Percentiles rank a stretch among this genome's conserved stretches.
These are phyloP conservation scores for Pseudozyma tsukubaensis DNA, from an alignment of 1,284 basidiomycete genomes.

Conservation along the genomic window DNA sequence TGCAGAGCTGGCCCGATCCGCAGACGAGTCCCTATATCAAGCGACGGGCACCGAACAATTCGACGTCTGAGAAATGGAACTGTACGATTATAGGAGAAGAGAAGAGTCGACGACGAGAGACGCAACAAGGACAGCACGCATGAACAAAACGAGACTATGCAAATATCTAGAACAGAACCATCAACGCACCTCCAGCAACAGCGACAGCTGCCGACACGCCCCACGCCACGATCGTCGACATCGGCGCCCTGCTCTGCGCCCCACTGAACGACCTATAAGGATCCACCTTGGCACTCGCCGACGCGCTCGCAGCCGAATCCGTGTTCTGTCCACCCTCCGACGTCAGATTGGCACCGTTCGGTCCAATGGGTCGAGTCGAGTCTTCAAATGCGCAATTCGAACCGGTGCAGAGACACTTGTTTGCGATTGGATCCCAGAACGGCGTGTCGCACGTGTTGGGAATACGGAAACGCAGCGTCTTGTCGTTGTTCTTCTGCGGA, in stretches of 20 bases:
- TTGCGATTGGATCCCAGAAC: conserved; percentile 62
- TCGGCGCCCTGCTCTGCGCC: conserved; percentile 6
- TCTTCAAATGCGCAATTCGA: conserved; percentile 53
- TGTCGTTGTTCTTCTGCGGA: conserved; percentile 62
- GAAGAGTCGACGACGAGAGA: background rate
- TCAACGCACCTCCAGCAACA: conserved; percentile 23
- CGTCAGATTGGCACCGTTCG: conserved; percentile 52
- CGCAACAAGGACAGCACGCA: background rate
- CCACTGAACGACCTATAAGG: conserved; percentile 40
- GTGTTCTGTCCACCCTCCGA: conserved; percentile 39
- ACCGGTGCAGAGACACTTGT: conserved; percentile 58
- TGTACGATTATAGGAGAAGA: background rate
- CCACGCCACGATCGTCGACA: conserved; percentile 24
- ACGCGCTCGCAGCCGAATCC: conserved; percentile 6
- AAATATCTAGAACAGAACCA: conserved; percentile 23
- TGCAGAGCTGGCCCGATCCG: too few relatives aligned
- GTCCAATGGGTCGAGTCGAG: conserved; percentile 57
- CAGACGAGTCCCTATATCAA: too few relatives aligned
- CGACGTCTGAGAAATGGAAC: too few relatives aligned
- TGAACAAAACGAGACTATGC: background rate
- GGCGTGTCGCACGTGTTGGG: conserved; percentile 58
- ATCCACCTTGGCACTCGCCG: conserved; percentile 33
- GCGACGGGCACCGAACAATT: too few relatives aligned
- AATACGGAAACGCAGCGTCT: conserved; percentile 54
- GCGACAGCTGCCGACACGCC: conserved; percentile 16